These are phyloP conservation scores for Penicillium macrosclerotiorum DNA, from an alignment of 495 filamentous ascomycete species.

Conservation along the genomic window DNA sequence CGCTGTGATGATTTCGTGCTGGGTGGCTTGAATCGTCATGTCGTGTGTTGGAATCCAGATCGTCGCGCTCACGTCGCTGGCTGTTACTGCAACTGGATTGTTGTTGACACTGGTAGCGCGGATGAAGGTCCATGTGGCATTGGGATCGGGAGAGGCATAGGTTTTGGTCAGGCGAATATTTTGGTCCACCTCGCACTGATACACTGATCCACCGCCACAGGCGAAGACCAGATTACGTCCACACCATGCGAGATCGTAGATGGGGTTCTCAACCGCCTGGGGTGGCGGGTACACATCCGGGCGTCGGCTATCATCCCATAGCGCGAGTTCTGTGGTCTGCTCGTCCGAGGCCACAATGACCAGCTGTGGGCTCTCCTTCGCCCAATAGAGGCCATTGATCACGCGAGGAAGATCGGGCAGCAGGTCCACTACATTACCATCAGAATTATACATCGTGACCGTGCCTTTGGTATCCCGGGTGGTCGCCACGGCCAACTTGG, in stretches of 20 bases:
- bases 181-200: constrained; percentile 43
- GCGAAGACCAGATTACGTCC: constrained; percentile 35
- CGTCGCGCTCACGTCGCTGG: constrained; percentile 28
- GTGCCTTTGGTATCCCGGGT: constrained; percentile 60
- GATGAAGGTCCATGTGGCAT: constrained; percentile 40
- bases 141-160: constrained; percentile 26
- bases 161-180: constrained; percentile 39
- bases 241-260: constrained; percentile 41
- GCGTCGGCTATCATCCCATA: constrained; percentile 45
- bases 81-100: constrained; percentile 35
- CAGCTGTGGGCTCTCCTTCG: constrained; percentile 35
- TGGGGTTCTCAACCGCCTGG: constrained; percentile 35
- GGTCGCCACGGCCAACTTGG: constrained; percentile 66
- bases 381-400: constrained; percentile 45
- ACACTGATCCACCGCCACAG: constrained; percentile 40
- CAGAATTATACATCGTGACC: constrained; percentile 64
- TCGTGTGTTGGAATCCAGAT: constrained; percentile 50
- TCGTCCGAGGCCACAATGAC: constrained; percentile 45
- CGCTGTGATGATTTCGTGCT: constrained; percentile 46
- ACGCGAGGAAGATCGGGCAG: constrained; percentile 47
- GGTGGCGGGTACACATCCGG: constrained; percentile 43
- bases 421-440: constrained; percentile 54
- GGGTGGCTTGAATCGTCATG: constrained; percentile 37
- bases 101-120: constrained; percentile 27
- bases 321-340: constrained; percentile 39